phyloP scores from a whole-genome alignment of 2,329 filamentous ascomycete genomes.

The Ophiostoma sp. region DNA sequence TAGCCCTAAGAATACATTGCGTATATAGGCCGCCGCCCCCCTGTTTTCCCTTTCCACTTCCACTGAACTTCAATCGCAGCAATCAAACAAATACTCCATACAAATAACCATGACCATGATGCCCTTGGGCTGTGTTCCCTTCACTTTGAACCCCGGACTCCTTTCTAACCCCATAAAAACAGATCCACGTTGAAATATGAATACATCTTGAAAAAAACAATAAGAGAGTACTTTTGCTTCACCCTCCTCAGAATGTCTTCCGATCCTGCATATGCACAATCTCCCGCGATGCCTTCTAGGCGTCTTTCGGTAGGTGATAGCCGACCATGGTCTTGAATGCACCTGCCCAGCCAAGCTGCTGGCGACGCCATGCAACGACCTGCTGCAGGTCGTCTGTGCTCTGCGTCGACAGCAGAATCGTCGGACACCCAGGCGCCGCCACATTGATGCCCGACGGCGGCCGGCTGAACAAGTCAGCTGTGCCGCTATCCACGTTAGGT shows the following conservation, averaged over 20 bases:
- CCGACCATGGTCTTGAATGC: constrained; percentile 46
- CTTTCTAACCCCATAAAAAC: background rate
- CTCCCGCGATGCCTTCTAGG: constrained; percentile 31
- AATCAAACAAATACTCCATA: background rate
- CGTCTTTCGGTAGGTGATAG: constrained; percentile 33
- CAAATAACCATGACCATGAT: background rate
- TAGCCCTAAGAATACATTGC: constrained; percentile 4
- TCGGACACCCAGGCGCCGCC: constrained; percentile 10
- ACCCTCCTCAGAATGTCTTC: background rate
- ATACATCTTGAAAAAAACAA: background rate
- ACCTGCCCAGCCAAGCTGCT: constrained; percentile 49
- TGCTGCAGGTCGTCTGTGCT: constrained; percentile 34
- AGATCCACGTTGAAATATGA: background rate
- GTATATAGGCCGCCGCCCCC: background rate
- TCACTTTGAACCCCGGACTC: background rate
- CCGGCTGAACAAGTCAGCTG: background rate
- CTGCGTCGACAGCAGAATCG: constrained; percentile 38
- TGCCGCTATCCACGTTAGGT: constrained; percentile 5
- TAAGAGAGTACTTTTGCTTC: background rate
- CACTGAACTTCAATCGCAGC: background rate
- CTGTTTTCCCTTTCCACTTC: background rate
- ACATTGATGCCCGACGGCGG: background rate
- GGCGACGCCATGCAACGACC: constrained; percentile 44
- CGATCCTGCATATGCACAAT: background rate
- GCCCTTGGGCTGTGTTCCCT: background rate